Evolutionary conservation across 2,329 filamentous ascomycete species (phyloP), one percentile per base, ranked within the genome.

Genomic region (Fusarium bactridioides): DNA sequence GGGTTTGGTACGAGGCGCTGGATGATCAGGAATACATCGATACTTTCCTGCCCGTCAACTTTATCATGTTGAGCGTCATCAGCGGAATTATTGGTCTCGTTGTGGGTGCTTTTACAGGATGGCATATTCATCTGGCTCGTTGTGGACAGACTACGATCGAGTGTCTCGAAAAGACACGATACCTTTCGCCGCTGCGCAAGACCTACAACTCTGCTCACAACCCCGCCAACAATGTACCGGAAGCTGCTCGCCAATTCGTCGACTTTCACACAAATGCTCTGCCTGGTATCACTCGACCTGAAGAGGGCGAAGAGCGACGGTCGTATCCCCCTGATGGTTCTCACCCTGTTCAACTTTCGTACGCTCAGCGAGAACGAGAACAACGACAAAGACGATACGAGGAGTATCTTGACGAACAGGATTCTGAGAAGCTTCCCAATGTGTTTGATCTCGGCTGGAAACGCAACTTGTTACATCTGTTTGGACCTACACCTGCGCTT

Each of bases 111-210:
- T 99, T 99, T 79, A 97, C 95, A 2, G 88, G 84, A 4, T 99
- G 96, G 95, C 96, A 99, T 84, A 87, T 98, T 62, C 90, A 93
- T 80, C 87, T 99, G 4, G 93, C 94, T 4, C 84, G 88, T 60
- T 88, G 89, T 31, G 94, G 94, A 7, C 91, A 97, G 82, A 99
- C 96, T 2, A 99, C 96, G 7, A 98, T 99, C 66, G 96, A 99
- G 81, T 97, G 93, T 77, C 85, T 99, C 67, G 96, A 99, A 82
- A 98, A 96, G 85, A 98, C 95, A 4, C 89, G 96, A 61, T 99
- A 99, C 82, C 88, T 97, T 12, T 94, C 93, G 15, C 94, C 94
- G 1, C 80, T 97, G 67, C 89, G 92, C 63, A 88, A 88, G 54
- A 88, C 95, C 78, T 90, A 93, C 78, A 85, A 89, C 70, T 88